Conservation (phyloP, 176 grass and related monocot genomes). For the Oryza meridionalis region DNA sequence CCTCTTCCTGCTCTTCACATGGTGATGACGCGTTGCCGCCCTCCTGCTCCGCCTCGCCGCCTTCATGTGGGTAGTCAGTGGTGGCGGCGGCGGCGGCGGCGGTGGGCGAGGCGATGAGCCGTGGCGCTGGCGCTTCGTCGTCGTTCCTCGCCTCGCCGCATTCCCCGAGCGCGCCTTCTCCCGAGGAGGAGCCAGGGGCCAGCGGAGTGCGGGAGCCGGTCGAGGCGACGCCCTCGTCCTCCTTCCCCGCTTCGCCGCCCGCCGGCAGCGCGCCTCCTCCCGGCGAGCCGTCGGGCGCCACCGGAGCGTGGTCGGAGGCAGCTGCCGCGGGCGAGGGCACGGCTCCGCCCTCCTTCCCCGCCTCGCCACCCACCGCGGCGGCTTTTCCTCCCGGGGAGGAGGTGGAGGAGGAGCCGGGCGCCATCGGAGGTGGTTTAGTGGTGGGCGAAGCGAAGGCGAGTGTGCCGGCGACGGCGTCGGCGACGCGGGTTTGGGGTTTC, state of each 20-base stretch:
- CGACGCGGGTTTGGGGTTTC: background rate
- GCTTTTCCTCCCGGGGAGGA: background rate
- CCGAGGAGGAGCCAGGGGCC: background rate
- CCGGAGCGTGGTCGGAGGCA: background rate
- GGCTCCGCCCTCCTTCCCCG: background rate
- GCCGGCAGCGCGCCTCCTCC: no score
- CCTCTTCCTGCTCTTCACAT: background rate
- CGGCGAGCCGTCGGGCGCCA: no score
- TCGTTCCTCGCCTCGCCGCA: background rate
- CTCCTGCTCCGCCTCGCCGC: slow-evolving; percentile 19
- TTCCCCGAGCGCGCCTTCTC: background rate
- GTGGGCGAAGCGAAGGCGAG: background rate
- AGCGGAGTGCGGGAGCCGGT: background rate
- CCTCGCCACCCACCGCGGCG: background rate
- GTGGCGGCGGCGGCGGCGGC: no score
- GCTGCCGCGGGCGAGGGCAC: background rate
- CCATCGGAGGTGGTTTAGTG: slow-evolving; percentile 1
- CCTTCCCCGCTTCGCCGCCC: no score
- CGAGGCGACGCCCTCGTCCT: no score
- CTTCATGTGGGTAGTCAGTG: background rate
- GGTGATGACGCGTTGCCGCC: slow-evolving; percentile 7
- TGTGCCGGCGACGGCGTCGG: background rate
- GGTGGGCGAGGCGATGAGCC: no score
- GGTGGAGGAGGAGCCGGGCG: background rate
- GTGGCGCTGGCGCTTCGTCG: background rate